Evolutionary conservation across 805 yeast species (phyloP).

Genomic region (Geotrichum ghanense): DNA sequence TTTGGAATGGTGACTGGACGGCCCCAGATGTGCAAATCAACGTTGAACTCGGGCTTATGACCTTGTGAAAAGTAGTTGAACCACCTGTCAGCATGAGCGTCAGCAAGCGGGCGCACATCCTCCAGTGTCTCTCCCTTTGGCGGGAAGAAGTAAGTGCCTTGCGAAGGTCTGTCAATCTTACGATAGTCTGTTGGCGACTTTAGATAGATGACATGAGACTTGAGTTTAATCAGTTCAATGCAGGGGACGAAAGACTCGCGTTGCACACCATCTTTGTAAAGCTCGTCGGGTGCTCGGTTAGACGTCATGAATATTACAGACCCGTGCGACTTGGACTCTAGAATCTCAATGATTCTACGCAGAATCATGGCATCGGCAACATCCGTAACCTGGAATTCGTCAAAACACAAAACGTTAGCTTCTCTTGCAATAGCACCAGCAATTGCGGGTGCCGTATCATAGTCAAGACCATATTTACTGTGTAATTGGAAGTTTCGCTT

Average conservation of each 20-base stretch:
- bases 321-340: slow-evolving; percentile 55
- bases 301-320: slow-evolving; percentile 87
- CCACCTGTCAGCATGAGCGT: slow-evolving; percentile 65
- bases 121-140: slow-evolving; percentile 42
- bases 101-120: slow-evolving; percentile 41
- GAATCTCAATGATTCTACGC: slow-evolving; percentile 55
- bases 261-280: slow-evolving; percentile 90
- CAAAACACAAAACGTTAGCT: slow-evolving; percentile 79
- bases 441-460: slow-evolving; percentile 72
- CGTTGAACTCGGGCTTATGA: slow-evolving; percentile 29
- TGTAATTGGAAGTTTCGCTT: slow-evolving; percentile 73
- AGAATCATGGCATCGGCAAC: slow-evolving; percentile 98
- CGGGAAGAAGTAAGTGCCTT: slow-evolving; percentile 70
- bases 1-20: slow-evolving; percentile 64
- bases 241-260: slow-evolving; percentile 88
- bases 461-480: slow-evolving; percentile 49
- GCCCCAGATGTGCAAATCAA: slow-evolving; percentile 67
- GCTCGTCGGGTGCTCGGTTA: slow-evolving; percentile 87
- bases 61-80: slow-evolving; percentile 63
- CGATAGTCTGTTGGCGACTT: slow-evolving; percentile 93
- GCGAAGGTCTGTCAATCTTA: slow-evolving; percentile 71
- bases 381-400: slow-evolving; percentile 96
- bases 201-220: slow-evolving; percentile 65
- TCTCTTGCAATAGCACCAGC: slow-evolving; percentile 74
- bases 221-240: slow-evolving; percentile 61